Evolutionary conservation across 257 asterid genomes (phyloP).

Genomic region (Lithospermum erythrorhizon): DNA sequence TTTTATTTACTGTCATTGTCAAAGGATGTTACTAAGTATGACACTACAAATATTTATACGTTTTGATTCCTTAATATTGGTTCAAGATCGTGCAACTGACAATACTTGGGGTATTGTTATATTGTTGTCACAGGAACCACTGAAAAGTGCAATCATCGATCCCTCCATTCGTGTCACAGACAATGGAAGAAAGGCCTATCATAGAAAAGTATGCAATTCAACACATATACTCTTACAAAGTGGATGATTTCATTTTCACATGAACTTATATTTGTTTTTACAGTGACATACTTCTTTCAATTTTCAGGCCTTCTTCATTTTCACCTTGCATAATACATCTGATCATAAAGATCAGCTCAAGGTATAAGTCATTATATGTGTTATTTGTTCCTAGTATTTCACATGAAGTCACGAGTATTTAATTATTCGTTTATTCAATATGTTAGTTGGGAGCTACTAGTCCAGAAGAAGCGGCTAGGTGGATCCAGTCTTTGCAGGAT

Average conservation of each 20-base stretch:
- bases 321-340: conserved; percentile 56
- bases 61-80: too few relatives aligned
- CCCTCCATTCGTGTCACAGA: conserved; percentile 84
- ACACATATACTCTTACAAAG: neutral
- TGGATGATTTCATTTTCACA: neutral
- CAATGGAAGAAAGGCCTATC: conserved; percentile 75
- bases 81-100: too few relatives aligned
- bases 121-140: conserved; percentile 48
- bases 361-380: conserved; percentile 28
- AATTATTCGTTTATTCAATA: conserved; percentile 7
- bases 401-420: neutral
- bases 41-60: too few relatives aligned
- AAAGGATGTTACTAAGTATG: too few relatives aligned
- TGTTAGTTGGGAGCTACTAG: conserved; percentile 65
- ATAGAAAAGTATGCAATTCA: conserved; percentile 20
- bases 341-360: conserved; percentile 75
- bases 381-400: neutral
- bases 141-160: conserved; percentile 80
- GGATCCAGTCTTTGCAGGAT: conserved; percentile 63
- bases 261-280: neutral
- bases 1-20: too few relatives aligned
- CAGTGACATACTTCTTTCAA: conserved; percentile 6
- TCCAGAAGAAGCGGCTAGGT: conserved; percentile 76
- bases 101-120: neutral
- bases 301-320: conserved; percentile 38